These are phyloP conservation scores for Lentinula boryana DNA, from an alignment of 768 basidiomycete genomes.

Conservation along the genomic window DNA sequence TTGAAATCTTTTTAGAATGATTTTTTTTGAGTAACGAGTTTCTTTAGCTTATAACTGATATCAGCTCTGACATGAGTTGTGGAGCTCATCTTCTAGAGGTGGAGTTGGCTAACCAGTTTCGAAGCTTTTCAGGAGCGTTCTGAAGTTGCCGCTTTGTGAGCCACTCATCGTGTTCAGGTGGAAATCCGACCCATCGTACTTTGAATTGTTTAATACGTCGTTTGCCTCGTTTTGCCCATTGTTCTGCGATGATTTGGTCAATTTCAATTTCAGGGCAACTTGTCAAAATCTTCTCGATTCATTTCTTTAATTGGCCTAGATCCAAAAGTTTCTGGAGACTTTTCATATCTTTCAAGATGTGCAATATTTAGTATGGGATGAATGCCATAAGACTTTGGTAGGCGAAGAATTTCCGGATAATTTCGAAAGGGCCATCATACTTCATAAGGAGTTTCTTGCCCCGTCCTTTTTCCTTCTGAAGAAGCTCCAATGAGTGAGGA, in stretches of 20 bases:
- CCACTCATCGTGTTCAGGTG: conserved; percentile 2
- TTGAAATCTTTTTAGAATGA: too few relatives aligned
- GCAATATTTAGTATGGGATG: conserved; percentile 27
- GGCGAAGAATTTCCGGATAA: conserved; percentile 19
- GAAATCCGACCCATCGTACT: conserved; percentile 1
- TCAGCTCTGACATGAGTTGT: too few relatives aligned
- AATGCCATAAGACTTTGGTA: conserved; percentile 22
- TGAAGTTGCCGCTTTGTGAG: not conserved
- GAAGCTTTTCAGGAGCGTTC: not conserved
- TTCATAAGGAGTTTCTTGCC: conserved; percentile 22
- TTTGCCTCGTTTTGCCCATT: not conserved
- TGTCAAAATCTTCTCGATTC: conserved; percentile 10
- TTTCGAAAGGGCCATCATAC: conserved; percentile 27
- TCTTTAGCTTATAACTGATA: too few relatives aligned
- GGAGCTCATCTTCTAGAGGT: too few relatives aligned
- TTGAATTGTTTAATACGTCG: conserved; percentile 3
- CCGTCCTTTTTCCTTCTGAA: not conserved
- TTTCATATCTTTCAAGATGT: conserved; percentile 21
- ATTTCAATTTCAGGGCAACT: not conserved
- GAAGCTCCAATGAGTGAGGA: not conserved
- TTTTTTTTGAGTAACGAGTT: too few relatives aligned
- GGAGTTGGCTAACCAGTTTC: not conserved
- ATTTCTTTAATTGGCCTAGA: conserved; percentile 4
- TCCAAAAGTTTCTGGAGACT: conserved; percentile 18
- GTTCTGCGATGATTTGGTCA: not conserved